Percentiles rank a stretch among this genome's conserved stretches.
These are phyloP conservation scores for Phytophthora tentaculata DNA, from an alignment of 352 stramenopile species.

Conservation along the genomic window DNA sequence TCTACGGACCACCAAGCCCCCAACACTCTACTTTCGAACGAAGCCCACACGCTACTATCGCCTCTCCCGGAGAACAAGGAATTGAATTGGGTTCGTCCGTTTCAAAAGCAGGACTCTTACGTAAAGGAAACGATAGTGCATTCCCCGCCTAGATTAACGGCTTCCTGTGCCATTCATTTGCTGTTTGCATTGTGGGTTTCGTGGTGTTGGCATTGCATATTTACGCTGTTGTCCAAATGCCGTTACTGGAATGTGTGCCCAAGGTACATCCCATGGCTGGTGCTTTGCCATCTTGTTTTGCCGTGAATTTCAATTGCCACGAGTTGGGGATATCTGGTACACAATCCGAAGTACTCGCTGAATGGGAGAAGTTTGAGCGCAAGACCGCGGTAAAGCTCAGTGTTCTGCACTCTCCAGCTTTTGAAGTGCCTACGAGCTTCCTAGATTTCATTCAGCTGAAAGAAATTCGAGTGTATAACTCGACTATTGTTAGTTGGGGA, in stretches of 20 bases:
- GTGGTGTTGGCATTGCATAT: slow-evolving; percentile 28
- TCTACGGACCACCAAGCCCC: not conserved
- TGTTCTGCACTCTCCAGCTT: slow-evolving; percentile 35
- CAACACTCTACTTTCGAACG: not conserved
- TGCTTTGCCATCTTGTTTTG: slow-evolving; percentile 32
- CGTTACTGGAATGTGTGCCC: slow-evolving; percentile 19
- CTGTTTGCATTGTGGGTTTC: slow-evolving; percentile 22
- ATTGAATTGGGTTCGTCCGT: too few species aligned
- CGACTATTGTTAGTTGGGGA: slow-evolving; percentile 37
- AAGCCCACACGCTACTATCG: not conserved
- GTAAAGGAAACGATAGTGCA: too few species aligned
- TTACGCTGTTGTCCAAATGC: slow-evolving; percentile 7
- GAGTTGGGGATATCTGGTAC: not conserved
- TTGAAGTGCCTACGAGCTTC: slow-evolving; percentile 41
- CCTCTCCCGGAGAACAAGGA: not conserved
- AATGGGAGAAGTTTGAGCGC: slow-evolving; percentile 34
- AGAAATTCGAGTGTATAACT: slow-evolving; percentile 44
- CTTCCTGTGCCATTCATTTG: slow-evolving; percentile 4
- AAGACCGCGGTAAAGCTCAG: slow-evolving; percentile 23
- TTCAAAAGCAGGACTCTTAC: not conserved
- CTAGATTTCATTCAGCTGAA: slow-evolving; percentile 39
- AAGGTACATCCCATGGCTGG: slow-evolving; percentile 40
- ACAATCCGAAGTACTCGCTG: slow-evolving; percentile 4
- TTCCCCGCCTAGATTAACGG: too few species aligned
- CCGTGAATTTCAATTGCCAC: slow-evolving; percentile 46